Conservation (phyloP, 2,329 filamentous ascomycete species). For the Colletotrichum simmondsii region DNA sequence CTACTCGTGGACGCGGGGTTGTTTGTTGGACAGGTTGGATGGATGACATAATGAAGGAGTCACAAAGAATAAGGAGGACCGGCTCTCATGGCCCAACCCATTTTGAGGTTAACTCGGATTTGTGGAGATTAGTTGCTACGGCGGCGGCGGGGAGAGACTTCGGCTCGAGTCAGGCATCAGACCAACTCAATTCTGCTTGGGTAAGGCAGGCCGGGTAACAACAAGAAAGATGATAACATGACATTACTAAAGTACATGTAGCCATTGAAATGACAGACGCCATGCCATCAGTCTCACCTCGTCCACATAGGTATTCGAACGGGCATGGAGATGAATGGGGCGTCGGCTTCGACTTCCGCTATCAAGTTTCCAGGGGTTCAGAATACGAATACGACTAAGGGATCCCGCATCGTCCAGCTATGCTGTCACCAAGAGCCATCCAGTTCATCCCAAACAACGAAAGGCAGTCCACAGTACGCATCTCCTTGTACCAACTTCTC, state of each 20-base stretch:
- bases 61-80: background rate
- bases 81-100: background rate
- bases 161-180: background rate
- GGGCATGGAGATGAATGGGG: too few species aligned
- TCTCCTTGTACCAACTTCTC: background rate
- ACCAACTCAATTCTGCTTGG: background rate
- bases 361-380: too few species aligned
- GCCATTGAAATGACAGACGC: too few species aligned
- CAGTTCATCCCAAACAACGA: background rate
- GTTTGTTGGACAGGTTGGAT: background rate
- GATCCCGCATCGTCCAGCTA: too few species aligned
- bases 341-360: too few species aligned
- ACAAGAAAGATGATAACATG: too few species aligned
- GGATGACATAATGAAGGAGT: background rate
- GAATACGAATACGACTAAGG: background rate
- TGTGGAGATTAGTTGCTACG: background rate
- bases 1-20: background rate
- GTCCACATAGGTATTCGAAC: too few species aligned
- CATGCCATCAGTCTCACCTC: too few species aligned
- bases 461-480: background rate
- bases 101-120: background rate
- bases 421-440: too few species aligned
- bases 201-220: background rate
- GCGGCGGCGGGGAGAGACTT: too few species aligned
- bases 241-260: too few species aligned